Evolutionary conservation across 1,284 basidiomycete genomes (phyloP).

Genomic region (Nidula niveotomentosa): DNA sequence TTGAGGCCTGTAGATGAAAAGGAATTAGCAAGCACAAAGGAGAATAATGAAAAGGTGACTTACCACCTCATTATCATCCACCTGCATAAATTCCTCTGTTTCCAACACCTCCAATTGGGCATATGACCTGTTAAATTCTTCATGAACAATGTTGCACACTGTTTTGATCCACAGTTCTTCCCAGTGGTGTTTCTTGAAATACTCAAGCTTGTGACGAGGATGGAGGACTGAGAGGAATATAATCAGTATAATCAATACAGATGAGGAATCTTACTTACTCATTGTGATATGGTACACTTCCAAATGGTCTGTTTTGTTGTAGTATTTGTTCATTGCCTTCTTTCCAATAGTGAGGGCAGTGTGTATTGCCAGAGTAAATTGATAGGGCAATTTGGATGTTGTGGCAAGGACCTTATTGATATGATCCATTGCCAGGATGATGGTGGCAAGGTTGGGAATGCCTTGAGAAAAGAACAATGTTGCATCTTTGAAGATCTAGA

Average conservation of each 20-base stretch:
- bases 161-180: slow-evolving; percentile 10
- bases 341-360: slow-evolving; percentile 17
- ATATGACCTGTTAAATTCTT: neutral
- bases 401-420: slow-evolving; percentile 12
- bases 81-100: neutral
- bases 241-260: slow-evolving; percentile 1
- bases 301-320: slow-evolving; percentile 21
- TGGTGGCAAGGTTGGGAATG: slow-evolving; percentile 16
- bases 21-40: neutral
- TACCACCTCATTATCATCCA: neutral
- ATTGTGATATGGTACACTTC: slow-evolving; percentile 18
- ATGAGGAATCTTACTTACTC: slow-evolving; percentile 8
- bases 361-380: too few species aligned
- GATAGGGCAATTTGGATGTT: too few species aligned
- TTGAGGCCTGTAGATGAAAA: neutral
- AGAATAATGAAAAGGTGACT: neutral
- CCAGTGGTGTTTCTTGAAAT: slow-evolving; percentile 10
- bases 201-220: slow-evolving; percentile 11
- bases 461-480: slow-evolving; percentile 19
- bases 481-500: slow-evolving; percentile 16
- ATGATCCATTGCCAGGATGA: slow-evolving; percentile 27
- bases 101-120: neutral
- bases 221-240: slow-evolving; percentile 6
- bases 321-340: slow-evolving; percentile 24
- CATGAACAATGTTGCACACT: neutral